Evolutionary conservation across 2,329 filamentous ascomycete genomes (phyloP).

Genomic region (Thelonectria blattea): DNA sequence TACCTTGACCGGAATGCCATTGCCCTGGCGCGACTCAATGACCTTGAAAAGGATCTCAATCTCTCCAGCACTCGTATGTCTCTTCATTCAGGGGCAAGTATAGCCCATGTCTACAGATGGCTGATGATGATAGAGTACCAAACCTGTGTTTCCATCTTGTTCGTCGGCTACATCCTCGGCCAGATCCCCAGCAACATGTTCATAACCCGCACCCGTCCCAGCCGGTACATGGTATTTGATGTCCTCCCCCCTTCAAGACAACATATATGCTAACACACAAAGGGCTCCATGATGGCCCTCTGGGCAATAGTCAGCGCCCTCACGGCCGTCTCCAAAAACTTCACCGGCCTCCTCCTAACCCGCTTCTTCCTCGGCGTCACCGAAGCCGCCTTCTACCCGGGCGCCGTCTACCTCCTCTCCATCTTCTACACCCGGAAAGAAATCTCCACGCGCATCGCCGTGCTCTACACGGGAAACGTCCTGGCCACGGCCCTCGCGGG

Average conservation of each 20-base stretch:
- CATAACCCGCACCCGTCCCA: conserved; percentile 48
- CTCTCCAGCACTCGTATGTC: conserved; percentile 16
- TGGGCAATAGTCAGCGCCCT: conserved; percentile 56
- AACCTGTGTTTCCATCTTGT: conserved; percentile 39
- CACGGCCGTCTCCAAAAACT: conserved; percentile 54
- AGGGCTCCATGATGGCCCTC: conserved; percentile 43
- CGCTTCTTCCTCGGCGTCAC: conserved; percentile 50
- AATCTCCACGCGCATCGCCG: conserved; percentile 58
- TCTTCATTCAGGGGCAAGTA: too few species aligned
- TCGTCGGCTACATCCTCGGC: conserved; percentile 53
- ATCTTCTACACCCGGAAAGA: conserved; percentile 62
- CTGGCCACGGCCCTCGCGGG: conserved; percentile 80
- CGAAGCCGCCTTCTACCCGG: conserved; percentile 48
- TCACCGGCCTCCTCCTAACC: conserved; percentile 54
- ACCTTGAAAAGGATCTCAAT: conserved; percentile 38
- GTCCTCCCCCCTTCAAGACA: conserved; percentile 11
- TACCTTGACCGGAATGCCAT: conserved; percentile 55
- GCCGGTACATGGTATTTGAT: conserved; percentile 47
- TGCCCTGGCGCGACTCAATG: conserved; percentile 47
- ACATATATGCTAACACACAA: background rate
- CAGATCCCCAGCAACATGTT: conserved; percentile 52
- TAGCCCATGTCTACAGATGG: too few species aligned
- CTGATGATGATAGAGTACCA: conserved; percentile 36
- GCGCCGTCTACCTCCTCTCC: conserved; percentile 51
- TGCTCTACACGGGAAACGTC: conserved; percentile 84